Evolutionary conservation across 441 rosid genomes (phyloP).

Genomic region (Erysimum pusillum): DNA sequence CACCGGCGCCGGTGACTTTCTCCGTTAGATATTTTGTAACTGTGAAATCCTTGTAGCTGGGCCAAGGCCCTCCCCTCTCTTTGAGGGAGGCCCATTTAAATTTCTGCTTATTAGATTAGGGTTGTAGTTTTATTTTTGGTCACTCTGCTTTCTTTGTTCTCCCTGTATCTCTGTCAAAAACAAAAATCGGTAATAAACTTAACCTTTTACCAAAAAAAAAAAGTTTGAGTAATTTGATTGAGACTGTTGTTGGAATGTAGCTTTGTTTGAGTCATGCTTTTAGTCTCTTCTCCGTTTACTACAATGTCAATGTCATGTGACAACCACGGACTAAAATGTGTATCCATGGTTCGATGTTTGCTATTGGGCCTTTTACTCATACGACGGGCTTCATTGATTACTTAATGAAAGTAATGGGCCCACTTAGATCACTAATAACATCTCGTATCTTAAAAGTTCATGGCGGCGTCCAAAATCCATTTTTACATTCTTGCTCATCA

Average conservation of each 20-base stretch:
- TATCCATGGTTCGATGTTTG: neutral
- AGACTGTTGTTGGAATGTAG: neutral
- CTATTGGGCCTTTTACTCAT: slow-evolving; percentile 1
- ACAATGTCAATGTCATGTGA: neutral
- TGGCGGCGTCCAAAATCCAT: neutral
- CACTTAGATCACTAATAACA: neutral
- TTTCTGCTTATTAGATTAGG: no score
- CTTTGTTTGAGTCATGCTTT: neutral
- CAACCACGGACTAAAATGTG: neutral
- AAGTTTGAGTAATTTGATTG: no score
- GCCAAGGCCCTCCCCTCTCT: no score
- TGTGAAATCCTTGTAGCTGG: no score
- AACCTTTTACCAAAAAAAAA: no score
- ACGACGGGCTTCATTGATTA: neutral
- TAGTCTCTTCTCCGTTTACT: neutral
- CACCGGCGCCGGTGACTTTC: no score
- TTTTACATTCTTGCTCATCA: neutral
- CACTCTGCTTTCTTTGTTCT: no score
- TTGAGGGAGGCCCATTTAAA: no score
- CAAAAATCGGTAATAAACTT: no score
- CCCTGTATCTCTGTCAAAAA: no score
- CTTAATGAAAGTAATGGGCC: neutral
- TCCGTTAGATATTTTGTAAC: no score
- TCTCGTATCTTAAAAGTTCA: neutral
- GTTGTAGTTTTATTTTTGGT: no score